Percentiles rank a stretch among this genome's conserved stretches.
Conservation (phyloP, 2,329 filamentous ascomycete species). For the Aureobasidium sp. region DNA sequence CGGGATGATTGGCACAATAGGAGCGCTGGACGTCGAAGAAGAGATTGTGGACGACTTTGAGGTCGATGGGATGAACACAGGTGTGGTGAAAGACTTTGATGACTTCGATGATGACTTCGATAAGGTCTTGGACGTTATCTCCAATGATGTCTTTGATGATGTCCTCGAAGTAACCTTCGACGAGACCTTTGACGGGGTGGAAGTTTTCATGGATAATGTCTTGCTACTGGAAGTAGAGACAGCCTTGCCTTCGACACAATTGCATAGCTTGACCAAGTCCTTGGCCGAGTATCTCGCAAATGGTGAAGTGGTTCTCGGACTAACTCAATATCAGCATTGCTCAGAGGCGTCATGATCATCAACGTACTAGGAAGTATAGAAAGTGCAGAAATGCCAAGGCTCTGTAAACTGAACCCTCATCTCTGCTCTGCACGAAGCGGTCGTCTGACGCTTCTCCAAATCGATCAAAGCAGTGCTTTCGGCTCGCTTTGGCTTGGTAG, state of each 20-base stretch:
- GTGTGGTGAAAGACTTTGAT: too few relatives aligned
- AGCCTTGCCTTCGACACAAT: not conserved
- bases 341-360: rapidly evolving
- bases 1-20: too few relatives aligned
- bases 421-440: not conserved
- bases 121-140: too few relatives aligned
- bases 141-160: too few relatives aligned
- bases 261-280: not conserved
- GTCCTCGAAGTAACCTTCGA: too few relatives aligned
- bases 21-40: too few relatives aligned
- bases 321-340: not conserved
- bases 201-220: not conserved
- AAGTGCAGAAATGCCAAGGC: not conserved
- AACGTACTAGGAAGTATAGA: not conserved
- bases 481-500: not conserved
- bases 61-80: too few relatives aligned
- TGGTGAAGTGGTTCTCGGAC: not conserved
- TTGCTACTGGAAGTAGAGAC: not conserved
- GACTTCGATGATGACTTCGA: too few relatives aligned
- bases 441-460: not conserved
- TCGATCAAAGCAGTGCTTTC: not conserved
- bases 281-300: not conserved
- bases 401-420: not conserved
- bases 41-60: too few relatives aligned
- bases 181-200: too few relatives aligned